phyloP scores from a whole-genome alignment of 2,329 filamentous ascomycete species.

The Colletotrichum magnum region DNA sequence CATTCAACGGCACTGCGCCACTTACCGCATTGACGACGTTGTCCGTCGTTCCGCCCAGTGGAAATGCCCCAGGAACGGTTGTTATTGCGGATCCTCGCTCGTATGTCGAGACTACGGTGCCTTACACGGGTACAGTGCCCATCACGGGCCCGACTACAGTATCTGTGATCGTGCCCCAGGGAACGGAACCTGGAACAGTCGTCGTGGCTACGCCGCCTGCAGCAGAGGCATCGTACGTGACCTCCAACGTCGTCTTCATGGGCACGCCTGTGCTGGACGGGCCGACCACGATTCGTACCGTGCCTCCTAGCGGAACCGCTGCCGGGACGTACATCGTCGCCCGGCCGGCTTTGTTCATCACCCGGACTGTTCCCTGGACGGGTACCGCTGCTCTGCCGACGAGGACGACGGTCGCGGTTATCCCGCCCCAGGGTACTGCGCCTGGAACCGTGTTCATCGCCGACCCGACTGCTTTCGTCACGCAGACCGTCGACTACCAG shows the following conservation, averaged over 20 bases:
- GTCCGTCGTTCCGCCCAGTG: not conserved
- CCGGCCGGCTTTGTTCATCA: slow-evolving; percentile 29
- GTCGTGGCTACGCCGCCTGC: slow-evolving; percentile 22
- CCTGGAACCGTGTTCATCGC: slow-evolving; percentile 36
- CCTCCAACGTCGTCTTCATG: slow-evolving; percentile 13
- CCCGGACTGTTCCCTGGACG: slow-evolving; percentile 30
- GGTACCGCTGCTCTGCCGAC: not conserved
- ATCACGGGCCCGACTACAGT: slow-evolving; percentile 10
- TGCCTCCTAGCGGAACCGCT: slow-evolving; percentile 15
- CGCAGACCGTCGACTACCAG: slow-evolving; percentile 18
- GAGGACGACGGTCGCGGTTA: slow-evolving; percentile 14
- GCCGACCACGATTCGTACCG: slow-evolving; percentile 13
- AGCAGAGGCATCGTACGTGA: not conserved
- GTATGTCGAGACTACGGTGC: slow-evolving; percentile 1
- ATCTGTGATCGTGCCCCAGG: slow-evolving; percentile 10
- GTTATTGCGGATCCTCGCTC: slow-evolving; percentile 10
- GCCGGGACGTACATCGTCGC: slow-evolving; percentile 37
- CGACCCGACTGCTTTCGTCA: slow-evolving; percentile 29
- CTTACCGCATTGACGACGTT: slow-evolving; percentile 1
- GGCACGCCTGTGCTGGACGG: slow-evolving; percentile 4
- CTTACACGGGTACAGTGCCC: not conserved
- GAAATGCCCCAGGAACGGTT: not conserved
- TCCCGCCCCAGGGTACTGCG: slow-evolving; percentile 9
- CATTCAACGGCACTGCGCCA: not conserved
- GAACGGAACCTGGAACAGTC: slow-evolving; percentile 21